Conservation (phyloP, 73 alveolate genomes). For the Paramecium bursaria region DNA sequence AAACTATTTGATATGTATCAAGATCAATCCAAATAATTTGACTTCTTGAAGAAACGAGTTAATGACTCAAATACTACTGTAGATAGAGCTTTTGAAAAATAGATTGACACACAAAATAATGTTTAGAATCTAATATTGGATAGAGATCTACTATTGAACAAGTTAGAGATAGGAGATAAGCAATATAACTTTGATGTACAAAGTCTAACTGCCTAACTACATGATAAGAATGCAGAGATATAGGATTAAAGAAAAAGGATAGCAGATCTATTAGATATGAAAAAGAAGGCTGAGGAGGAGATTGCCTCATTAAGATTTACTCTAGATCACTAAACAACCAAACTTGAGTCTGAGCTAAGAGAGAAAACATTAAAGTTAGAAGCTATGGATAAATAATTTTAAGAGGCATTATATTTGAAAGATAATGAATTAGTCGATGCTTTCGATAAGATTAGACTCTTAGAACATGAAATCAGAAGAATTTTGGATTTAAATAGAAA, state of each 20-base stretch:
- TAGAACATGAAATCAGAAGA: conserved; percentile 56
- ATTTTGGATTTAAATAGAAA: conserved; percentile 42
- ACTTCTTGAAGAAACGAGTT: background rate
- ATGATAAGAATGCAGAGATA: conserved; percentile 69
- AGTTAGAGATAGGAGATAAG: conserved; percentile 67
- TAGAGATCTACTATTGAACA: conserved; percentile 49
- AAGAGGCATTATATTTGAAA: conserved; percentile 41
- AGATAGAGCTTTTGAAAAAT: conserved; percentile 33
- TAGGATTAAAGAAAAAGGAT: conserved; percentile 65
- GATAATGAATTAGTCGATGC: conserved; percentile 63
- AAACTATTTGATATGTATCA: conserved; percentile 16
- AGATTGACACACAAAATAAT: conserved; percentile 49
- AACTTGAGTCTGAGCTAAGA: conserved; percentile 62
- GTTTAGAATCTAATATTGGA: conserved; percentile 60
- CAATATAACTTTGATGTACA: conserved; percentile 58
- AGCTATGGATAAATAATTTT: conserved; percentile 49
- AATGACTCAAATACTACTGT: conserved; percentile 4
- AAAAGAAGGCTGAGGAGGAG: conserved; percentile 68
- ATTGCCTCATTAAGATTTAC: conserved; percentile 67
- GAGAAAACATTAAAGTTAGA: conserved; percentile 62
- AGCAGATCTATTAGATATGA: conserved; percentile 59
- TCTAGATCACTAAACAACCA: conserved; percentile 54
- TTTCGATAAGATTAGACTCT: conserved; percentile 41
- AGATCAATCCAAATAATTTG: conserved; percentile 7
- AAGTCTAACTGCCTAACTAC: conserved; percentile 53